These are phyloP conservation scores for Diplocarpon mali DNA, from an alignment of 2,329 filamentous ascomycete species.

Conservation along the genomic window DNA sequence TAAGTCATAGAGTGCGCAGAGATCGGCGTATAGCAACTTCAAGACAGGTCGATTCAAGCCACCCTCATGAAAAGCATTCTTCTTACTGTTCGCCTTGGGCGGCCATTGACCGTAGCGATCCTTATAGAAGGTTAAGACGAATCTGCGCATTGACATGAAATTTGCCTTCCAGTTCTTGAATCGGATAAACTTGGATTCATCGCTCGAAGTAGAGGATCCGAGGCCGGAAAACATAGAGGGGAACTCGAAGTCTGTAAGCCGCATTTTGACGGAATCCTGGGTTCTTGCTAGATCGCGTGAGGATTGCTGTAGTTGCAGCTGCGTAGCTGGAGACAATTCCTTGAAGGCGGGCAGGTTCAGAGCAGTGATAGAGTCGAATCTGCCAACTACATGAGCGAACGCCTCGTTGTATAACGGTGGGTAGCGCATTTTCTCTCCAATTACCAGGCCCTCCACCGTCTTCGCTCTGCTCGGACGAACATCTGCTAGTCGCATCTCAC, in stretches of 20 bases:
- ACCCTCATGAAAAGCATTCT: conserved; percentile 76
- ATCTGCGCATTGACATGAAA: conserved; percentile 62
- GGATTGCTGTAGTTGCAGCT: conserved; percentile 71
- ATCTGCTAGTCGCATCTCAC: conserved; percentile 67
- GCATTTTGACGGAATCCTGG: conserved; percentile 56
- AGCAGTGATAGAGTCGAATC: conserved; percentile 61
- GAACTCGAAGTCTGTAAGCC: conserved; percentile 83
- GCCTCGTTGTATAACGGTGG: conserved; percentile 79
- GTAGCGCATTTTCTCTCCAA: conserved; percentile 79
- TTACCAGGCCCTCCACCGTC: conserved; percentile 77
- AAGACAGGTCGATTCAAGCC: conserved; percentile 80
- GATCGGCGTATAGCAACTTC: conserved; percentile 71
- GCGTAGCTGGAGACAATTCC: conserved; percentile 59
- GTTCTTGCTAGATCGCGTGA: conserved; percentile 69
- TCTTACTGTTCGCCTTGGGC: conserved; percentile 82
- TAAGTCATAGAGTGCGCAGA: conserved; percentile 79
- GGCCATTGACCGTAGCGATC: conserved; percentile 68
- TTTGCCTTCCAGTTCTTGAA: conserved; percentile 76
- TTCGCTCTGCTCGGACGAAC: conserved; percentile 75
- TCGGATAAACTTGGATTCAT: conserved; percentile 64
- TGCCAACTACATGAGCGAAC: conserved; percentile 83
- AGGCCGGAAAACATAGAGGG: conserved; percentile 81
- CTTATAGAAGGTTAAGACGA: conserved; percentile 52
- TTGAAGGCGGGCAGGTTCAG: conserved; percentile 58
- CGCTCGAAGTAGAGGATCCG: conserved; percentile 69